Evolutionary conservation across 108 stramenopile species (phyloP), one percentile per base, ranked within the genome.

Genomic region (Cyclotella baltica): DNA sequence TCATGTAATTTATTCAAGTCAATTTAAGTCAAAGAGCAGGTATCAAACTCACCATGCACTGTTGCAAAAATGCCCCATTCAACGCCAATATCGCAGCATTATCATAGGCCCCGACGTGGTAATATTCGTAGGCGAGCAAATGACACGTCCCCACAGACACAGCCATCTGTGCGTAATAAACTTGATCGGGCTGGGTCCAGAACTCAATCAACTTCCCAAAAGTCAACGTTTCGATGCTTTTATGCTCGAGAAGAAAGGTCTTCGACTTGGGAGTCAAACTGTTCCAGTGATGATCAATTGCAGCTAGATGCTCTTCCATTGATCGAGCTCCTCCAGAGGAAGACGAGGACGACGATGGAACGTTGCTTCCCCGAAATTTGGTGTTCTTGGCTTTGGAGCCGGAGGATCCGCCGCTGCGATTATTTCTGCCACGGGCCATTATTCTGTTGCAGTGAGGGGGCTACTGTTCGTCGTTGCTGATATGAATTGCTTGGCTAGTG

Each of bases 281-380:
- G n/a, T 16, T 48, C 67, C 67, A 67, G 30, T 67, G 67, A 31
- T 67, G 29, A 2, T 67, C 67, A 23, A 67, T 47, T 0, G 67
- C 53, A n/a, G 19, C 53, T 8, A 55, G 53, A 25, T 25, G 53
- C 5, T n/a, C 53, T 55, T 55, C 53, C 53, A 55, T n/a, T 6
- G 53, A 25, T 5, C 53, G 53, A 6, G 19, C 23, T 6, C 19
- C n/a, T 8, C 23, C 53, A 19, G 53, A n/a, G 6, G 53, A 19
- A 6, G 53, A 43, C 6, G 40, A n/a, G n/a, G n/a, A n/a, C n/a
- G n/a, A n/a, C n/a, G n/a, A n/a, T n/a, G n/a, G n/a, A n/a, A n/a
- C n/a, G n/a, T n/a, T n/a, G n/a, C n/a, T 13, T 43, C 13, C 10
- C 10, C 13, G 6, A 13, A 43, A 43, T 13, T 43, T 43, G 40